Base-by-base conservation (phyloP, 768 basidiomycete species). In the Imleria badia region DNA sequence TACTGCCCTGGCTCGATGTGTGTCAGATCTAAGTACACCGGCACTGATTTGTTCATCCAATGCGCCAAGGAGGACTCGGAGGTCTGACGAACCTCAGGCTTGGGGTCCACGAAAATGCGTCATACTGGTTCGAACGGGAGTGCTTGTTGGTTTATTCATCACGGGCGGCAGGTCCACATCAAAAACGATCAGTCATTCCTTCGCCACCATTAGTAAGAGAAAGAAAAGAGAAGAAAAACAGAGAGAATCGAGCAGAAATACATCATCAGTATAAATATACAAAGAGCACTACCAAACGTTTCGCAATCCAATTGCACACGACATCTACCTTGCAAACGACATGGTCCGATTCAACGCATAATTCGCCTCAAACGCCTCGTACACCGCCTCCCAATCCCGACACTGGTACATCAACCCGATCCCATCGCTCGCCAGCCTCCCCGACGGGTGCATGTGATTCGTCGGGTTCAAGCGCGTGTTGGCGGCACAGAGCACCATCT, bases 401-500 rank as follows among this genome's bases (percentile, higher is more conserved):
- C 66, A 68, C 30, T 54, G 12, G 29, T 66, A 66, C 40, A 23
- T 26, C 46, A 68, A 29, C 19, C 58, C 63, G 3, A 68, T 65
- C 3, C 66, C 66, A 33, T 68, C 61, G 3, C 30, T 55, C 23
- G 61, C 64, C 1, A 13, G 38, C 26, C 22, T 9, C 9, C 66
- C 66, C 3, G 53, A 53, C 4, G 47, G 33, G 14, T 42, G 33
- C 2, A 63, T 48, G 3, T 60, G 55, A 22, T 65, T 59, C 10
- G 45, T 56, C 3, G 66, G 66, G 45, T 68, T 68, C 55, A 77
- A 33, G 26, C 67, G 62, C 23, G 67, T 65, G 49, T 75, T 69
- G 5, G 66, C 67, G 1, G 67, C 67, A 39, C 76, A 78, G 29
- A 73, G 58, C 0, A 75, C 51, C 66, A 70, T 71, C 66, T 77